Evolutionary conservation across 2,329 filamentous ascomycete species (phyloP), one percentile per base, ranked within the genome.

Genomic region (Trichoderma arundinaceum): DNA sequence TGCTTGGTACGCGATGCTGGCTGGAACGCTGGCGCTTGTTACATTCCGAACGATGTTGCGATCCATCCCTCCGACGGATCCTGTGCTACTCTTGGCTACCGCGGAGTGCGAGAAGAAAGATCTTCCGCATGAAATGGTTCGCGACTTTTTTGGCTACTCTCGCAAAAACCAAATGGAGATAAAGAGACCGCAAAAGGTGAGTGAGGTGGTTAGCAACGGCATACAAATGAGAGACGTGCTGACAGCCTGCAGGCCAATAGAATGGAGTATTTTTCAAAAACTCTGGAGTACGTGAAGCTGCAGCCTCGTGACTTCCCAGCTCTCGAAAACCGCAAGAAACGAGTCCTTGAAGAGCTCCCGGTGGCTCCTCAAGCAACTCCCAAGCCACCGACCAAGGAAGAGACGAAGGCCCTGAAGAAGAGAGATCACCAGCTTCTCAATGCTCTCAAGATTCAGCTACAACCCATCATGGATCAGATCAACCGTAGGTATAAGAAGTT

Each of bases 391-490:
- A 90, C 88, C 33, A 94, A 93, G 74, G 91, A 91, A 64, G 92
- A 97, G 73, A 84, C 91, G 66, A 93, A 92, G 74, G 87, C 86
- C 2, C 88, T 94, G 75, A 91, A 90, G 77, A 91, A 92, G 77
- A 87, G 87, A 68, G 96, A 99, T 74, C 89, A 92, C 56, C 88
- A 94, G 69, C 87, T 90, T 10, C 83, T 98, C 62, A 97, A 98
- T 75, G 82, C 90, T 66, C 82, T 99, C 69, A 99, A 98, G 80
- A 88, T 96, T 44, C 83, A 90, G 61, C 88, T 99, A 63, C 94
- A 97, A 77, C 92, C 92, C 1, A 92, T 98, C 71, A 97, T 99
- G 93, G 94, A 99, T 71, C 92, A 97, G 78, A 92, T 99, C 74
- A 95, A 96, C 76, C 84, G 85, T 68, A 93, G 91, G 75, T 96